Percentiles rank a stretch among this genome's conserved stretches.
phyloP scores from a whole-genome alignment of 352 stramenopile genomes.

The Hyaloperonospora brassicae region DNA sequence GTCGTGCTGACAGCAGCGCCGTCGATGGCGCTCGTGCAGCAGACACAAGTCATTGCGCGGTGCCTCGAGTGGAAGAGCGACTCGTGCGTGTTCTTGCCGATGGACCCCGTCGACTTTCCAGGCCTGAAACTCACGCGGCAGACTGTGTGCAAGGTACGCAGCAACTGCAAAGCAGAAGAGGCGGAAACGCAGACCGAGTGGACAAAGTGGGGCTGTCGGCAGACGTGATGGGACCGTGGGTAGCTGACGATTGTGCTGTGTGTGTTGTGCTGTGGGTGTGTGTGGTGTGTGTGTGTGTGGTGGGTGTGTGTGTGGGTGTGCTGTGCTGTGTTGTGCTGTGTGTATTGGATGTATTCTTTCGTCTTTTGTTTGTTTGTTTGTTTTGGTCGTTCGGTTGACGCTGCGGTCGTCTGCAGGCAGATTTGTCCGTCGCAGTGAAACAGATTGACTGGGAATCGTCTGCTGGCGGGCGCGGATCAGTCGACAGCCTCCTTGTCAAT shows the following conservation, averaged over 20 bases:
- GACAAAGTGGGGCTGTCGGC: no score
- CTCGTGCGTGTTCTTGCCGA: slow-evolving; percentile 41
- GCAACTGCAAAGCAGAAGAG: not conserved
- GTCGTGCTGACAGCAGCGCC: not conserved
- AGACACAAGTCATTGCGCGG: slow-evolving; percentile 52
- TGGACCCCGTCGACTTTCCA: slow-evolving; percentile 42
- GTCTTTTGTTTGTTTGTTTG: not conserved
- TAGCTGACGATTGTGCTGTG: not conserved
- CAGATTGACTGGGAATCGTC: slow-evolving; percentile 74
- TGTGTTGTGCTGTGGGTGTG: not conserved
- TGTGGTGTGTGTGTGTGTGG: no score
- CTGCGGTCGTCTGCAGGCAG: slow-evolving; percentile 33
- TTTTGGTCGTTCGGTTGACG: not conserved
- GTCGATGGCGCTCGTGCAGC: slow-evolving; percentile 35
- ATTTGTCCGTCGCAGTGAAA: slow-evolving; percentile 66
- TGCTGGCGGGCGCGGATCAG: slow-evolving; percentile 39
- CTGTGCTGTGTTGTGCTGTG: not conserved
- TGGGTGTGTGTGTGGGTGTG: not conserved
- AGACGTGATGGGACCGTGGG: not conserved
- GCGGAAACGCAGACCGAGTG: no score
- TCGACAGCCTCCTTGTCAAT: slow-evolving; percentile 62
- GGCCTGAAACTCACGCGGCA: slow-evolving; percentile 43
- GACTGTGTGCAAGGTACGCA: slow-evolving; percentile 62
- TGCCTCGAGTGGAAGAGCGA: slow-evolving; percentile 45
- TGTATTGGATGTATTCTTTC: not conserved